Conservation (phyloP, 1,139 yeast genomes). For the Pichia sp. region DNA sequence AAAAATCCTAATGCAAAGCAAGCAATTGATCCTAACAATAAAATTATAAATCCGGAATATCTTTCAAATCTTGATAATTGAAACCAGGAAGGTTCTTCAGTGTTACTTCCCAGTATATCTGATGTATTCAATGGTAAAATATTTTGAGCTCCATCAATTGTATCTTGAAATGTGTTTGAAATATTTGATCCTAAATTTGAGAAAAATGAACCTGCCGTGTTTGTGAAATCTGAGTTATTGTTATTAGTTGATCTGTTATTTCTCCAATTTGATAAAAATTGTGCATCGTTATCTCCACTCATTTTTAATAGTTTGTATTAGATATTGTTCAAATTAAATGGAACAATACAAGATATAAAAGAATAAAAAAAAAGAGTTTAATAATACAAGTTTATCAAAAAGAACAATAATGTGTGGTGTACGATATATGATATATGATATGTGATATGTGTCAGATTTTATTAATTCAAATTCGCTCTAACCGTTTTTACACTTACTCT, state of each 20-base stretch:
- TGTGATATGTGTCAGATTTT: too few species aligned
- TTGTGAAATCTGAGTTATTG: slow-evolving; percentile 12
- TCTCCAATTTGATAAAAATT: slow-evolving; percentile 26
- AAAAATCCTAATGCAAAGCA: slow-evolving; percentile 81
- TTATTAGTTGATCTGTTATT: slow-evolving; percentile 14
- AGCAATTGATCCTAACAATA: slow-evolving; percentile 66
- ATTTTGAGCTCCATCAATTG: slow-evolving; percentile 39
- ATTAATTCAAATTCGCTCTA: too few species aligned
- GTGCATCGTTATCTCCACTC: slow-evolving; percentile 17
- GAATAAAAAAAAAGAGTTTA: too few species aligned
- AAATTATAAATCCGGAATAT: slow-evolving; percentile 68
- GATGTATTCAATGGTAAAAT: slow-evolving; percentile 49
- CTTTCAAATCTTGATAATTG: slow-evolving; percentile 72
- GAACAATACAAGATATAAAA: too few species aligned
- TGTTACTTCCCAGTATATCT: slow-evolving; percentile 33
- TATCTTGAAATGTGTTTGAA: slow-evolving; percentile 21
- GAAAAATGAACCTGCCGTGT: slow-evolving; percentile 23
- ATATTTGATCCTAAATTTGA: slow-evolving; percentile 20
- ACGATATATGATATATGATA: too few species aligned
- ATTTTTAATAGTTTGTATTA: background rate
- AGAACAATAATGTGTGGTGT: too few species aligned
- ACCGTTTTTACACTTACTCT: too few species aligned
- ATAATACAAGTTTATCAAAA: background rate
- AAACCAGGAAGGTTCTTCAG: slow-evolving; percentile 57
- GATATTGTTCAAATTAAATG: too few species aligned